Evolutionary conservation across 257 asterid species (phyloP).

Genomic region (Solanum lignicaule): DNA sequence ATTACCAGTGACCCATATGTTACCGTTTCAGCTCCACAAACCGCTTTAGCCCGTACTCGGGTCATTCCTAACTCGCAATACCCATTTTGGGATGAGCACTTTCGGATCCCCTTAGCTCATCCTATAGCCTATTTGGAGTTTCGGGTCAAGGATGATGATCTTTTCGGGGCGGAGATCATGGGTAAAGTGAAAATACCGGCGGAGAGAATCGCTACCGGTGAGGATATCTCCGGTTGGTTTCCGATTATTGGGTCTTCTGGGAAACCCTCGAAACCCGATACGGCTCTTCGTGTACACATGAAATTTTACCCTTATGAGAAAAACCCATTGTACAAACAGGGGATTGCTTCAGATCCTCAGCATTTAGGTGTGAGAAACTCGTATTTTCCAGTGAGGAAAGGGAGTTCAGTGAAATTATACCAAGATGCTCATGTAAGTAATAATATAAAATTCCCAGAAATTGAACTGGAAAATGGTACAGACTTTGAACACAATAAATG

Average conservation of each 20-base stretch:
- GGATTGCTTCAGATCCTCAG: constrained; percentile 62
- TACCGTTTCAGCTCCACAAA: constrained; percentile 64
- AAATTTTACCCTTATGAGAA: constrained; percentile 36
- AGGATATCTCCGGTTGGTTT: constrained; percentile 45
- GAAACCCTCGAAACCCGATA: constrained; percentile 30
- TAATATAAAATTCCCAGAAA: constrained; percentile 34
- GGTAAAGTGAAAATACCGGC: constrained; percentile 58
- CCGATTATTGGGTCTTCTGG: constrained; percentile 33
- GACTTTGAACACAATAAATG: constrained; percentile 38
- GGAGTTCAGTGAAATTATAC: constrained; percentile 53
- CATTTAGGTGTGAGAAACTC: constrained; percentile 47
- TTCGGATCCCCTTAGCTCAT: constrained; percentile 59
- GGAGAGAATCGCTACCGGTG: constrained; percentile 36
- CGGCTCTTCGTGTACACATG: constrained; percentile 43
- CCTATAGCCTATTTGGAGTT: constrained; percentile 43
- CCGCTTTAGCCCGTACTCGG: constrained; percentile 78
- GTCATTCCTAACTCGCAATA: constrained; percentile 56
- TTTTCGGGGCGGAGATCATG: constrained; percentile 56
- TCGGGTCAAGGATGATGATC: constrained; percentile 68
- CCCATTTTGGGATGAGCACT: constrained; percentile 69
- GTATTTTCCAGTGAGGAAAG: constrained; percentile 75
- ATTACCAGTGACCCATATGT: constrained; percentile 89
- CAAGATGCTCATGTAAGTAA: constrained; percentile 69
- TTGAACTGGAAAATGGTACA: constrained; percentile 49
- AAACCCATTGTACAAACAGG: constrained; percentile 44